phyloP scores from a whole-genome alignment of 129 eudicot species.

The Lactuca sativa region DNA sequence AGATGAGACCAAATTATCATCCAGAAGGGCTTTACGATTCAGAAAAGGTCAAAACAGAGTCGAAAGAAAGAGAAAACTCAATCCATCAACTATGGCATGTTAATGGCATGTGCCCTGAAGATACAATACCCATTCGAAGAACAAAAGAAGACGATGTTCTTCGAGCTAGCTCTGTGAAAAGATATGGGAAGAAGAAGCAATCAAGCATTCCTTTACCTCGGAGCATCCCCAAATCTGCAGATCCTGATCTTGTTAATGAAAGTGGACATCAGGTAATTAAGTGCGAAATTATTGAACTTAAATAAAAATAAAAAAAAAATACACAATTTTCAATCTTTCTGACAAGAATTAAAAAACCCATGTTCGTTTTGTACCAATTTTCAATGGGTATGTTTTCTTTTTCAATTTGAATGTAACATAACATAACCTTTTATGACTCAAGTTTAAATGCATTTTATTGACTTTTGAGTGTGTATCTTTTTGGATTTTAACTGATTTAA shows the following conservation, averaged over 20 bases:
- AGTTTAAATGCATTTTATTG: background rate
- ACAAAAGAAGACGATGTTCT: slow-evolving; percentile 84
- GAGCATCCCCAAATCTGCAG: slow-evolving; percentile 52
- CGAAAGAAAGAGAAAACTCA: slow-evolving; percentile 39
- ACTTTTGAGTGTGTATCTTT: slow-evolving; percentile 1
- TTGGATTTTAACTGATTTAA: background rate
- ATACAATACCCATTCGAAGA: slow-evolving; percentile 78
- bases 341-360: slow-evolving; percentile 1
- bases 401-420: background rate
- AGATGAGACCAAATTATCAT: slow-evolving; percentile 81
- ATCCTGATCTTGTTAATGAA: slow-evolving; percentile 86
- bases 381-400: slow-evolving; percentile 8
- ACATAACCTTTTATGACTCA: background rate
- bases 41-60: slow-evolving; percentile 43
- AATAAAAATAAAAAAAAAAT: background rate
- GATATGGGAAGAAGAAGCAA: slow-evolving; percentile 78
- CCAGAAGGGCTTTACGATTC: slow-evolving; percentile 81
- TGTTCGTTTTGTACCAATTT: slow-evolving; percentile 17
- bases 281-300: background rate
- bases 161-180: slow-evolving; percentile 84
- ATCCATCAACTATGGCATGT: slow-evolving; percentile 80
- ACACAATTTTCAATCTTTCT: slow-evolving; percentile 8
- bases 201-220: slow-evolving; percentile 58
- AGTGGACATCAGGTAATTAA: slow-evolving; percentile 91
- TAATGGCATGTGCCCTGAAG: slow-evolving; percentile 72